Evolutionary conservation across 1,139 yeast genomes (phyloP), one percentile per base, ranked within the genome.

Genomic region (Suhomyces bokatorum): DNA sequence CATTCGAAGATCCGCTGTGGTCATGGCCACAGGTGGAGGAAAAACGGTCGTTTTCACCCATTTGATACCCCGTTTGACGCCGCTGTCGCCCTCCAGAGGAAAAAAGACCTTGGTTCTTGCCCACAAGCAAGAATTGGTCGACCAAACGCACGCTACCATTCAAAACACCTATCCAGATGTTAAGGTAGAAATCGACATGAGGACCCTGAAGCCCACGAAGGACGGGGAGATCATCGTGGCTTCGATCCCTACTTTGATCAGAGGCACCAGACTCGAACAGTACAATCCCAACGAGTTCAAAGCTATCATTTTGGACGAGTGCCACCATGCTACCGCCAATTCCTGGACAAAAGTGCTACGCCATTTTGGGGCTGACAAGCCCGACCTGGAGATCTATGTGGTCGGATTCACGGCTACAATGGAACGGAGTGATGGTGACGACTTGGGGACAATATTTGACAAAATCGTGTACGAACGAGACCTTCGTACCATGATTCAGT

Each of bases 21-120:
- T 90, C 13, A 63, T 93, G 40, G 97, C 97, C 6, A 93, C 98
- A 0, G 99, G 99, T 0, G 95, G 96, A 14, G 99, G 98, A 2
- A 91, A 91, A 56, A 91, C 98, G 0, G 89, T 90, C 14, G 83
- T 91, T 1, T 88, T 91, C 59, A 71, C 93, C 2, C 80, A 81
- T 54, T 58, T 90, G 38, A 76, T 89, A 5, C 73, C 79, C 0
- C 63, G 68, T 33, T 65, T 88, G 12, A 54, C 62, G 9, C 73
- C 80, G 0, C 58, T 63, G 8, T 17, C 46, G 1, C 47, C 55
- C 0, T 33, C 41, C 1, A 47, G 58, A 27, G 83, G 85, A 0
- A 58, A 66, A 29, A 79, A 78, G 55, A 73, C 85, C 0, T 64
- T 91, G 47, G 80, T 91, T 1, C 63, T 91, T 22, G 97, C 90